A percentile compares a stretch with the other conserved stretches of the same genome.
phyloP scores from a whole-genome alignment of 495 filamentous ascomycete species.

The Aspergillus incahuasiensis region DNA sequence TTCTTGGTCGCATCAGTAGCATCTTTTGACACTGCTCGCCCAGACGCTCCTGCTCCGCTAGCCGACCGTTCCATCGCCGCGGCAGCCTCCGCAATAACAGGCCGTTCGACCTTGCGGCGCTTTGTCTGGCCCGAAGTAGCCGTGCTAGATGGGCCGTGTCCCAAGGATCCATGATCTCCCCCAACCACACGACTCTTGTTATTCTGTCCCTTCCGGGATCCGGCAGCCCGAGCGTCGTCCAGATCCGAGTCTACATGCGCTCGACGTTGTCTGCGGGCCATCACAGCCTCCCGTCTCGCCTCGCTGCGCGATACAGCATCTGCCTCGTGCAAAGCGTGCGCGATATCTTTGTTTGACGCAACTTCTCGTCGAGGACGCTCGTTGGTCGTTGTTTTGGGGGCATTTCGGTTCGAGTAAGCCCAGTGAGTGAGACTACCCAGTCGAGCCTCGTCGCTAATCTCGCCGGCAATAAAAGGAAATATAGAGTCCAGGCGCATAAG shows the following conservation, averaged over 20 bases:
- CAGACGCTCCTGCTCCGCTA: constrained; percentile 50
- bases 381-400: constrained; percentile 55
- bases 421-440: constrained; percentile 88
- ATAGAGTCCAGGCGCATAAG: constrained; percentile 76
- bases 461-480: constrained; percentile 74
- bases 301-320: constrained; percentile 77
- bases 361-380: constrained; percentile 75
- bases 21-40: constrained; percentile 51
- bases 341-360: constrained; percentile 55
- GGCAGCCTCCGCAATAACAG: constrained; percentile 39
- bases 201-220: constrained; percentile 52
- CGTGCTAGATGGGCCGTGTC: constrained; percentile 15
- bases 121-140: constrained; percentile 47
- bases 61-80: constrained; percentile 67
- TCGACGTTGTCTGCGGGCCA: constrained; percentile 65
- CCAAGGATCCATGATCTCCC: constrained; percentile 29
- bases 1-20: constrained; percentile 62
- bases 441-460: constrained; percentile 92
- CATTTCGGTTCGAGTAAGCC: constrained; percentile 86
- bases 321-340: constrained; percentile 62
- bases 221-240: constrained; percentile 55
- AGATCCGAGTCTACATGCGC: constrained; percentile 70
- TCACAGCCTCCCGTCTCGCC: constrained; percentile 70
- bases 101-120: constrained; percentile 74
- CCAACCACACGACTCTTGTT: constrained; percentile 53